Conservation (phyloP, 1,284 basidiomycete genomes). For the Trichosporon asahii region DNA sequence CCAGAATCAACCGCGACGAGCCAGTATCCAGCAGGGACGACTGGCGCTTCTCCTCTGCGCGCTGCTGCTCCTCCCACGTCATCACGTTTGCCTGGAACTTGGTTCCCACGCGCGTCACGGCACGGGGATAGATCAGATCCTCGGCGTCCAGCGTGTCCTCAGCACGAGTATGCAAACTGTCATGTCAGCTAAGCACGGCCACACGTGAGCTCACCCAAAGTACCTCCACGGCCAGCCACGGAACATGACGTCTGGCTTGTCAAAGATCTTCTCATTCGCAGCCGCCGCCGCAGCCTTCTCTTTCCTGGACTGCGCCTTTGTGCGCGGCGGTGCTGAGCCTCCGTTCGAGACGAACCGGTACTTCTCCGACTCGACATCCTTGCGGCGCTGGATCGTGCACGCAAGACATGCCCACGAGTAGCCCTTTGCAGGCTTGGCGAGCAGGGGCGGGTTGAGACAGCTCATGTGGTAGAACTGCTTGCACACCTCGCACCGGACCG, state of each 20-base stretch:
- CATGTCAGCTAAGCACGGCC: slow-evolving; percentile 16
- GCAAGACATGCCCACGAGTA: slow-evolving; percentile 97
- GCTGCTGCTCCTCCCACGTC: slow-evolving; percentile 47
- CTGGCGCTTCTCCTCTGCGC: slow-evolving; percentile 25
- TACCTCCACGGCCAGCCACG: slow-evolving; percentile 87
- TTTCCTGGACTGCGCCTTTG: slow-evolving; percentile 62
- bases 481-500: slow-evolving; percentile 90
- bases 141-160: slow-evolving; percentile 90
- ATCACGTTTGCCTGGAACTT: slow-evolving; percentile 70
- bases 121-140: slow-evolving; percentile 89
- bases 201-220: slow-evolving; percentile 70
- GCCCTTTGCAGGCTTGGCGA: slow-evolving; percentile 91
- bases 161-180: slow-evolving; percentile 79
- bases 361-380: slow-evolving; percentile 71
- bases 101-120: slow-evolving; percentile 78
- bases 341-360: slow-evolving; percentile 60
- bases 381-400: slow-evolving; percentile 81
- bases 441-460: slow-evolving; percentile 88
- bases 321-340: slow-evolving; percentile 48
- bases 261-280: slow-evolving; percentile 35
- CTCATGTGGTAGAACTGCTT: slow-evolving; percentile 92
- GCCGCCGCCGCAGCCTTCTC: slow-evolving; percentile 53
- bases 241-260: slow-evolving; percentile 71
- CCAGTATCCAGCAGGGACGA: slow-evolving; percentile 26
- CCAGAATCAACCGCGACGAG: slow-evolving; percentile 35